phyloP scores from a whole-genome alignment of 768 basidiomycete genomes.

The Gymnopilus dilepis region DNA sequence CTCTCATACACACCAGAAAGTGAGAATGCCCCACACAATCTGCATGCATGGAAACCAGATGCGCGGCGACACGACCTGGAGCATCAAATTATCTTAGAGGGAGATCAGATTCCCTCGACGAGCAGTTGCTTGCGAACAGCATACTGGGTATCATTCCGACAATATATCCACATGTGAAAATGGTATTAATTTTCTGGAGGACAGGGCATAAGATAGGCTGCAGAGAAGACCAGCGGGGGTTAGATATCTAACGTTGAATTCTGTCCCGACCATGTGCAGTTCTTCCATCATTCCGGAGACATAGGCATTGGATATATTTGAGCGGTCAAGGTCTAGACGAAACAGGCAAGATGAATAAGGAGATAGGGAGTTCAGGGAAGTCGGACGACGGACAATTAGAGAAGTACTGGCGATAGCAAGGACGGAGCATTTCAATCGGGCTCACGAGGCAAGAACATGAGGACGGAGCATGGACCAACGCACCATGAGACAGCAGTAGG shows the following conservation, averaged over 20 bases:
- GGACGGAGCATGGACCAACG: constrained; percentile 1
- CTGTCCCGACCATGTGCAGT: constrained; percentile 63
- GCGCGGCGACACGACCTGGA: constrained; percentile 65
- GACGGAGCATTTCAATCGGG: constrained; percentile 14
- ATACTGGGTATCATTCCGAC: constrained; percentile 75
- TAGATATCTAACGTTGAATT: constrained; percentile 55
- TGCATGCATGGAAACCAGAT: constrained; percentile 73
- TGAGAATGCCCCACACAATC: constrained; percentile 68
- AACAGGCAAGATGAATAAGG: constrained; percentile 6
- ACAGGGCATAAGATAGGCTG: constrained; percentile 8
- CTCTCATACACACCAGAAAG: constrained; percentile 53
- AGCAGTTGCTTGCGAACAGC: background rate
- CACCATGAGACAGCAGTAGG: constrained; percentile 75
- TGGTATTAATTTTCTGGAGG: constrained; percentile 66
- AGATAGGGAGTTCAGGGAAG: background rate
- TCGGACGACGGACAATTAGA: constrained; percentile 54
- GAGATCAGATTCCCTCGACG: constrained; percentile 2
- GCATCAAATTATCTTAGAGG: constrained; percentile 62
- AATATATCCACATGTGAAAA: constrained; percentile 79
- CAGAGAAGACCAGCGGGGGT: background rate
- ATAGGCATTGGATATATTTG: constrained; percentile 75
- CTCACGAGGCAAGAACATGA: constrained; percentile 2
- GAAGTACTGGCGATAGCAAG: constrained; percentile 52
- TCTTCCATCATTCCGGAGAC: constrained; percentile 84
- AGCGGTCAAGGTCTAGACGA: constrained; percentile 63